Conservation (phyloP, 176 grass and related monocot species). For the Carex kokanica region DNA sequence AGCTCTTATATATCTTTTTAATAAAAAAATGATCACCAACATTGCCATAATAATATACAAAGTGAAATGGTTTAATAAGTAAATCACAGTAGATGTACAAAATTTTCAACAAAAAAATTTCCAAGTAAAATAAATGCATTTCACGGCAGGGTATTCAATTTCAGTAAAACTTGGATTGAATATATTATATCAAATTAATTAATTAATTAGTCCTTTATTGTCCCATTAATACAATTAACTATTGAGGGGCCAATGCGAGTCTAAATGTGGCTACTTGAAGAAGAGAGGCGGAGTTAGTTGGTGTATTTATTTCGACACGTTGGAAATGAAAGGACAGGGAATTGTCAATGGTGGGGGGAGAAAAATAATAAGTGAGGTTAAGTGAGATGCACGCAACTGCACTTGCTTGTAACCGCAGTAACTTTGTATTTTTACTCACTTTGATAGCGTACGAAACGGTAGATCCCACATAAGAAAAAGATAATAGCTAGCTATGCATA, state of each 20-base stretch:
- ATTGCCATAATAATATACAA: neutral
- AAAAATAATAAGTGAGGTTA: neutral
- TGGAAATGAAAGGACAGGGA: constrained; percentile 17
- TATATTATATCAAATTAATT: neutral
- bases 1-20: neutral
- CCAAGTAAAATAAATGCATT: no score
- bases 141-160: no score
- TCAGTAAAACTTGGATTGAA: no score
- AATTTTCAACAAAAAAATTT: no score
- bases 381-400: constrained; percentile 6
- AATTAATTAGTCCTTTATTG: neutral
- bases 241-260: neutral
- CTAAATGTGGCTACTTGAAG: constrained; percentile 27
- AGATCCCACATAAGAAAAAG: neutral
- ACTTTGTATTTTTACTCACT: neutral
- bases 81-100: neutral
- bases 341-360: neutral
- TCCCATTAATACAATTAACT: neutral
- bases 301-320: constrained; percentile 28
- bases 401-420: constrained; percentile 19
- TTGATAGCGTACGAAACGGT: neutral
- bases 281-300: constrained; percentile 22
- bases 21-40: neutral
- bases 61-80: neutral
- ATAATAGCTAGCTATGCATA: neutral